These are phyloP conservation scores for Xylaria sp. DNA, from an alignment of 2,329 filamentous ascomycete species.

Conservation along the genomic window DNA sequence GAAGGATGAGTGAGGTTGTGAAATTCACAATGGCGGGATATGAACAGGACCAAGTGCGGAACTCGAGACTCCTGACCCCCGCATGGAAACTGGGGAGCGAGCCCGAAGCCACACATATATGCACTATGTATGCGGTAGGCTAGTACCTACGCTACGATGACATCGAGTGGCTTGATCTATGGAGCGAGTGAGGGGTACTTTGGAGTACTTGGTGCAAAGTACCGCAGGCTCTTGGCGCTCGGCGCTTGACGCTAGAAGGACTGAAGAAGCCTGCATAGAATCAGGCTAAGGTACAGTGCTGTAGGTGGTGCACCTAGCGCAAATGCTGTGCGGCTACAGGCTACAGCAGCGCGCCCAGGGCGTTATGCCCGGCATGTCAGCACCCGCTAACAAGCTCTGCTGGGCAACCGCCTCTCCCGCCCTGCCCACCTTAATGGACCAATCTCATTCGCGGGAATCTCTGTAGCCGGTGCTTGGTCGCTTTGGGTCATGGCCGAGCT, in stretches of 20 bases:
- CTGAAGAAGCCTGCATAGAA: conserved; percentile 54
- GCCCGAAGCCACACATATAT: conserved; percentile 33
- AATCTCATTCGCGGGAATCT: conserved; percentile 20
- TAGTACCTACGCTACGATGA: neutral
- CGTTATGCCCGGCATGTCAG: conserved; percentile 27
- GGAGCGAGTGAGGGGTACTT: conserved; percentile 26
- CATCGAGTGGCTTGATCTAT: conserved; percentile 24
- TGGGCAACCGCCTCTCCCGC: conserved; percentile 39
- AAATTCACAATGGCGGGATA: conserved; percentile 10
- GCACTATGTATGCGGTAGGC: neutral
- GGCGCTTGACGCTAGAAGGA: conserved; percentile 50
- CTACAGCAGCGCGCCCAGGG: conserved; percentile 31
- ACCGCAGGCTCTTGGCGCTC: conserved; percentile 28
- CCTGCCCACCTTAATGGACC: conserved; percentile 1
- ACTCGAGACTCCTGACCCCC: conserved; percentile 16
- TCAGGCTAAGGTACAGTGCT: conserved; percentile 30
- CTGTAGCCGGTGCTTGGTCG: conserved; percentile 10
- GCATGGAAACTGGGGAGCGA: conserved; percentile 19
- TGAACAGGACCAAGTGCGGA: conserved; percentile 15
- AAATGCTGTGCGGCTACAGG: conserved; percentile 37
- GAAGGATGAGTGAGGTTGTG: conserved; percentile 18
- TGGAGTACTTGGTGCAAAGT: conserved; percentile 31
- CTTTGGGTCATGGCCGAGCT: conserved; percentile 24
- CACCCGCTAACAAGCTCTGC: conserved; percentile 35
- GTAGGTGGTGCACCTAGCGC: conserved; percentile 18